Evolutionary conservation across 768 basidiomycete genomes (phyloP), one percentile per base, ranked within the genome.

Genomic region (Cyathus striatus): DNA sequence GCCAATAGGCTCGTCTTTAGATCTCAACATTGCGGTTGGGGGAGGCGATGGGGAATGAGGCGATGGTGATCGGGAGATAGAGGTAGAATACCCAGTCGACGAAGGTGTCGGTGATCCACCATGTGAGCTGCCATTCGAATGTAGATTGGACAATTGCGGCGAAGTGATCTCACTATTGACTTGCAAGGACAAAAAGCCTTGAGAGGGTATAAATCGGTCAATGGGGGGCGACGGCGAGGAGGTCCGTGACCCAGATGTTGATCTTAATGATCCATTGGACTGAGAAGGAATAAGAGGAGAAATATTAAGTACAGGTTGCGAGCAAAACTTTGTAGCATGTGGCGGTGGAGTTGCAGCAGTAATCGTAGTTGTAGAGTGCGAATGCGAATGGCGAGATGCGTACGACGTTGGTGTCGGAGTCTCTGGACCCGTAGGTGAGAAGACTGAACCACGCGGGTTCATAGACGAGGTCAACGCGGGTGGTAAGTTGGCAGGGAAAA

Each of bases 41-140:
- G 63, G 62, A 6, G 61, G 62, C 14, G 55, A 53, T 9, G 61
- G 61, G 16, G 62, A 63, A 25, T 58, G 64, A 1, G 72, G 69
- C 1, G 69, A 70, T 1, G 75, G 74, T 6, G 73, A 77, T 32
- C 72, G 65, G 6, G 78, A 79, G 10, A 72, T 53, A 12, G 78
- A 76, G 2, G 72, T 68, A 21, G 72, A 67, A 44, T 73, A 81
- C 38, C 79, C 80, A 6, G 67, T 64, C 23, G 79, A 82, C 7
- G 82, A 80, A 23, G 76, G 72, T 5, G 76, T 67, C 14, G 84
- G 79, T 3, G 79, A 79, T 41, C 68, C 76, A 24, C 72, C 75
- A 13, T 66, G 79, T 3, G 79, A 79, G 42, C 68, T 76, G 24
- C 72, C 75, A 13, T 66, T 66, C 4, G 73, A 77, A 10, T 70